Evolutionary conservation across 2,329 filamentous ascomycete species (phyloP), one percentile per base, ranked within the genome.

Genomic region (Anisogramma anomala): DNA sequence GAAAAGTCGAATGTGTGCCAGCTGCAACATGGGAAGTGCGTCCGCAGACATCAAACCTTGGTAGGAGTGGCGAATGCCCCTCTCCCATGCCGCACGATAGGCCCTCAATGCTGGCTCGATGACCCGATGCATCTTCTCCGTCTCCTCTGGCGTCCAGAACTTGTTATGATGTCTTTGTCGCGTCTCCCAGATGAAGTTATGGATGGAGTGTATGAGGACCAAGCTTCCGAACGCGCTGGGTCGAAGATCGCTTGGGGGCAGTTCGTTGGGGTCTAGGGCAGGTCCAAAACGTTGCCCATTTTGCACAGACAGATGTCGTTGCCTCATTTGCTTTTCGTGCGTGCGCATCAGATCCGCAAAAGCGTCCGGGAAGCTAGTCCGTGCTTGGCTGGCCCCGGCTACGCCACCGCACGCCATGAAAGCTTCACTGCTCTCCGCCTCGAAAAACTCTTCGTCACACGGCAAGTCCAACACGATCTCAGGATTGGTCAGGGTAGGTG

Each of bases 151-250:
- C 2, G 87, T 94, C 89, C 89, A 95, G 36, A 86, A 71, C 48
- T 86, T 81, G 52, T 84, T 87, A 52, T 88, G 81, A 52, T 95
- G 88, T 39, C 87, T 72, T 60, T 94, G 88, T 18, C 89, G 74
- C 0, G 88, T 95, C 62, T 96, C 89, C 91, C 91, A 96, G 33
- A 96, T 95, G 60, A 94, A 95, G 52, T 95, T 95, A 63, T 96
- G 91, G 18, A 96, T 69, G 3, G 91, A 88, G 56, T 94, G 89
- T 57, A 96, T 95, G 48, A 98, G 65, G 5, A 95, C 74, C 22
- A 95, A 69, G 57, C 87, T 94, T 7, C 89, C 91, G 58, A 94
- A 94, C 0, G 87, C 88, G 62, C 89, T 95, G 0, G 87, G 86
- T 50, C 75, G 77, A 35, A 91, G 67, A 25, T 85, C 78, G 39